A percentile compares a stretch with the other conserved stretches of the same genome.
phyloP scores from a whole-genome alignment of 2,329 filamentous ascomycete genomes.

The Ophiostoma piceae region DNA sequence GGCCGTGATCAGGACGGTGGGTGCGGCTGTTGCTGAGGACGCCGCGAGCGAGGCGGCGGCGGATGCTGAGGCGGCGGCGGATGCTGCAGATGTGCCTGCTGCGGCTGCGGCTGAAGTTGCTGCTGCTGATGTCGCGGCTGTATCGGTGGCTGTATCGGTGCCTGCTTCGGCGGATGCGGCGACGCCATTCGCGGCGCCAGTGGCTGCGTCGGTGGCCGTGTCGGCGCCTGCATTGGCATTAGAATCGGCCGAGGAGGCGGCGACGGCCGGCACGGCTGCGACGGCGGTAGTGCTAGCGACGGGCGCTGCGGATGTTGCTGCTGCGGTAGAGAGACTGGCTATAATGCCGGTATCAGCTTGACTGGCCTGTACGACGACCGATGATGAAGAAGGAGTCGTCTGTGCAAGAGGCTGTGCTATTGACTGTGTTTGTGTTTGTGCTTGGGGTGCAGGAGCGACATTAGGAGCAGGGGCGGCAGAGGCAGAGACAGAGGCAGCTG shows the following conservation, averaged over 20 bases:
- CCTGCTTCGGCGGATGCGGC: not conserved
- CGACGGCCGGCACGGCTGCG: slow-evolving; percentile 14
- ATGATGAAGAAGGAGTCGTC: slow-evolving; percentile 14
- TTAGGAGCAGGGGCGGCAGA: slow-evolving; percentile 17
- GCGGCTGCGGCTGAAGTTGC: slow-evolving; percentile 18
- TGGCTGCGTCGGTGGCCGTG: not conserved
- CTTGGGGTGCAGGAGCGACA: slow-evolving; percentile 21
- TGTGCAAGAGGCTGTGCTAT: slow-evolving; percentile 24
- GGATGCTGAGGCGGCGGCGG: slow-evolving; percentile 13
- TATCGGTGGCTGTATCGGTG: slow-evolving; percentile 12
- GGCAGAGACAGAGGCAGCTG: not conserved
- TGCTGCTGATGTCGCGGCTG: slow-evolving; percentile 20
- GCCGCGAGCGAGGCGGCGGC: not conserved
- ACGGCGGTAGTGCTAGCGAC: slow-evolving; percentile 16
- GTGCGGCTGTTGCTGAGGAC: not conserved
- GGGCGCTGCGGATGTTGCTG: slow-evolving; percentile 23
- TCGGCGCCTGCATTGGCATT: not conserved
- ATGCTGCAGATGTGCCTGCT: slow-evolving; percentile 9
- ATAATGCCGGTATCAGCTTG: slow-evolving; percentile 37
- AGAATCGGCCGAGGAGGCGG: not conserved
- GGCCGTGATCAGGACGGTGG: not conserved
- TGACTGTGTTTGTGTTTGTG: slow-evolving; percentile 7
- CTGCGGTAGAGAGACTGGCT: slow-evolving; percentile 28
- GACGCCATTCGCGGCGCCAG: not conserved
- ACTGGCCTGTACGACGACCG: slow-evolving; percentile 32